A percentile compares a stretch with the other conserved stretches of the same genome.
Evolutionary conservation across 371 early-diverging fungal species (phyloP).

Genomic region (Rhizomucor miehei): DNA sequence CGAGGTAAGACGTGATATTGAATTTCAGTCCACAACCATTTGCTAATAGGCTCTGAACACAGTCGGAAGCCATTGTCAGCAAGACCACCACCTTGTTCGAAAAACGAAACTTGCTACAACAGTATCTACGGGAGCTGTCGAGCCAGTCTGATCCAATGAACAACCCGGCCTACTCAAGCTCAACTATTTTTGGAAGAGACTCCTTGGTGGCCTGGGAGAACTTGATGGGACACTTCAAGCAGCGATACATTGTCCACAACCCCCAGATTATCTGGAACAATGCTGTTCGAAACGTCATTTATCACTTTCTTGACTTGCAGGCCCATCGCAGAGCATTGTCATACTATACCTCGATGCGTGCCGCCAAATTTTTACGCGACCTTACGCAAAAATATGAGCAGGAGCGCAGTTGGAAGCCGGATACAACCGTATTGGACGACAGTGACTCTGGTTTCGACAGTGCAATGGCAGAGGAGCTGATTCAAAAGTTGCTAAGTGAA

Average conservation of each 20-base stretch:
- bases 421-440: slow-evolving; percentile 15
- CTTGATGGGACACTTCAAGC: slow-evolving; percentile 43
- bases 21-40: background rate
- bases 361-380: slow-evolving; percentile 48
- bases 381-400: slow-evolving; percentile 28
- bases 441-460: slow-evolving; percentile 36
- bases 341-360: slow-evolving; percentile 49
- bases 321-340: slow-evolving; percentile 40
- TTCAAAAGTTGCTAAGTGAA: slow-evolving; percentile 51
- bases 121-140: slow-evolving; percentile 30
- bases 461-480: slow-evolving; percentile 48
- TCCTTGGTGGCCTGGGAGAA: slow-evolving; percentile 40
- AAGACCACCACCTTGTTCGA: slow-evolving; percentile 44
- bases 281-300: slow-evolving; percentile 44
- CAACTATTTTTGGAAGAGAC: slow-evolving; percentile 35
- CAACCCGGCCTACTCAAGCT: slow-evolving; percentile 18
- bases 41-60: slow-evolving; percentile 1
- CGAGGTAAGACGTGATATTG: slow-evolving; percentile 21
- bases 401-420: slow-evolving; percentile 21
- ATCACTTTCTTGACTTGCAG: slow-evolving; percentile 45
- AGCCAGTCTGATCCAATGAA: slow-evolving; percentile 10
- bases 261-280: slow-evolving; percentile 55
- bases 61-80: slow-evolving; percentile 41
- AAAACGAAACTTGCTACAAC: slow-evolving; percentile 40
- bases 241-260: slow-evolving; percentile 49